Base-by-base conservation (phyloP, 805 yeast genomes). In the Myxozyma mucilagina region DNA sequence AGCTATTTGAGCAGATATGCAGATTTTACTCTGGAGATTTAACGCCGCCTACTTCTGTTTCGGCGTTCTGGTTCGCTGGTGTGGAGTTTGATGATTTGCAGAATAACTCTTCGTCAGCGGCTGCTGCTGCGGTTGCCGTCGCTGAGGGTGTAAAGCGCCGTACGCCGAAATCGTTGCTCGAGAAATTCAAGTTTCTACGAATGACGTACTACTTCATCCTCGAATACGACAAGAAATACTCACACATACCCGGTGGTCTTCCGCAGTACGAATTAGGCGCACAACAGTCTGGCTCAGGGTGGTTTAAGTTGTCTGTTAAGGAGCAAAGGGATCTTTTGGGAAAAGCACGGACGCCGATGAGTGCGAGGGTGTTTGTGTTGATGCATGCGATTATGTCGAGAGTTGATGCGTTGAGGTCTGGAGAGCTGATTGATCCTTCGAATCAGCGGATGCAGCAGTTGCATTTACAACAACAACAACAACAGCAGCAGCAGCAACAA, bases 301-400 rank as follows among this genome's bases (percentile, higher is more conserved):
- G 65, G 65, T 61, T 45, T 44, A 58, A 58, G 48, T 44, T 61
- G 4, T 44, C 43, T 7, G 53, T 47, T 13, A 54, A 56, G n/a
- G 61, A 54, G 38, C 65, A 61, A 56, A 53, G 65, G n/a, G 65
- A 61, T 20, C n/a, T 61, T 47, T 53, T 61, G 14, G 60, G 65
- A n/a, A 61, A 61, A 48, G 53, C 60, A 18, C 49, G 65, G 24
- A 61, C 65, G 39, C 65, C 65, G n/a, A 61, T 61, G 65, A 54
- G 60, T 24, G 32, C 43, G 16, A 50, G 53, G 8, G 65, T 61
- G 41, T 61, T 58, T 43, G 60, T 36, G 20, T 45, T 61, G 41
- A 58, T 61, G 65, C 65, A 59, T 24, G 60, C 59, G 4, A 51
- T 61, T 44, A 61, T 61, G 65, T 18, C 53, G 11, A 51, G 63